Conservation (phyloP, 208 protist species). For the Tritrichomonas foetus region DNA sequence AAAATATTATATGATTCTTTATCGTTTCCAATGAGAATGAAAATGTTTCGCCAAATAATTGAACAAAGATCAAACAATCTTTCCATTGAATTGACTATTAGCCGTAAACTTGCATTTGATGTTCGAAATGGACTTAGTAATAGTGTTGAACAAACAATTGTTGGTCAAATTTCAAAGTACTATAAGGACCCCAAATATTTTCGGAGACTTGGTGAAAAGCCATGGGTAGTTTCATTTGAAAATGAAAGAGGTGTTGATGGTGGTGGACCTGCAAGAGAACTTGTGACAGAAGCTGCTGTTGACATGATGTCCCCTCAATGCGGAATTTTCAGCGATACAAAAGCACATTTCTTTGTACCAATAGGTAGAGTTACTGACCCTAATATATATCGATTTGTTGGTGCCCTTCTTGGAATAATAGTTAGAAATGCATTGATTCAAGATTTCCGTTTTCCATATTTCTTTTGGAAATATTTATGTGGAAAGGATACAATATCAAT, state of each 20-base stretch:
- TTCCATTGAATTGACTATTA: not conserved
- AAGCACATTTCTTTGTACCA: not conserved
- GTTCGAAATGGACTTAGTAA: not conserved
- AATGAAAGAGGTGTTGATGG: not conserved
- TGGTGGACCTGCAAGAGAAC: conserved; percentile 6
- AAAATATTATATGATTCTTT: not conserved
- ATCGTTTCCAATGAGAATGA: not conserved
- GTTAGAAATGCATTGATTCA: not conserved
- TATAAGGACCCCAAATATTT: not conserved
- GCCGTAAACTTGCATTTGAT: not conserved
- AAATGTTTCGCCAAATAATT: not conserved
- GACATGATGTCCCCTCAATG: not conserved
- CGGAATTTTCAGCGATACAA: not conserved
- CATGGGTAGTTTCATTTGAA: not conserved
- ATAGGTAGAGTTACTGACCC: not conserved
- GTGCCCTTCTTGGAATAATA: not conserved
- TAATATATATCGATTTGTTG: not conserved
- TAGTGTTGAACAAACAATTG: not conserved
- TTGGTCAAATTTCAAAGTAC: not conserved
- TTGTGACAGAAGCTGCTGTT: not conserved
- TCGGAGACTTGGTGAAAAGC: not conserved
- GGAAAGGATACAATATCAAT: not conserved
- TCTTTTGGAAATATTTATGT: not conserved
- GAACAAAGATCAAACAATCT: not conserved
- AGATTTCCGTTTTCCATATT: not conserved